phyloP scores from a whole-genome alignment of 2,329 filamentous ascomycete species.

The Nigrograna mackinnonii region DNA sequence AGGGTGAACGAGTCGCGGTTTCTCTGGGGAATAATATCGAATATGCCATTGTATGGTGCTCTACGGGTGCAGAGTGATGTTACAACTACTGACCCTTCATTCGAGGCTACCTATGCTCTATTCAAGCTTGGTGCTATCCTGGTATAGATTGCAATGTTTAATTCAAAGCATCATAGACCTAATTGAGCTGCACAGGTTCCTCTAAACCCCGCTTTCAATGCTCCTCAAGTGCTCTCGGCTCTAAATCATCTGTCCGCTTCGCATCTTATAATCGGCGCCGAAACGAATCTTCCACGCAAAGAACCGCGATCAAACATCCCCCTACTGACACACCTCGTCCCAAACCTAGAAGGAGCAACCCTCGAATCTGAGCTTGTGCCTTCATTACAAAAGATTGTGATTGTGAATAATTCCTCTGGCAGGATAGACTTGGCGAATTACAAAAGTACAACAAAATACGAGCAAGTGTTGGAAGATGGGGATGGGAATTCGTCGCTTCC shows the following conservation, averaged over 20 bases:
- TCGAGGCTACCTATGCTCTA: conserved; percentile 72
- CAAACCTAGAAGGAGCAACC: conserved; percentile 47
- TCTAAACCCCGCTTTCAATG: conserved; percentile 87
- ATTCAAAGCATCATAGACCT: background rate
- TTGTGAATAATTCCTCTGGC: conserved; percentile 76
- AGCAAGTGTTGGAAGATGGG: conserved; percentile 49
- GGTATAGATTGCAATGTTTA: conserved; percentile 53
- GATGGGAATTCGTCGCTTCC: conserved; percentile 44
- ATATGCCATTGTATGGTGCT: conserved; percentile 68
- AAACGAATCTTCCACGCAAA: conserved; percentile 78
- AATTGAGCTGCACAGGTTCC: conserved; percentile 62
- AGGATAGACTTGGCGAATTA: conserved; percentile 50
- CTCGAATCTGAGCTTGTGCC: conserved; percentile 65
- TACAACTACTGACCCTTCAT: conserved; percentile 18
- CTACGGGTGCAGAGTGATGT: background rate
- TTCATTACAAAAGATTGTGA: conserved; percentile 69
- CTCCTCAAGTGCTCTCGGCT: conserved; percentile 75
- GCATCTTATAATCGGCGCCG: conserved; percentile 81
- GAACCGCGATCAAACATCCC: conserved; percentile 62
- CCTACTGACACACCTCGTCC: conserved; percentile 59
- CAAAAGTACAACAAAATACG: conserved; percentile 46
- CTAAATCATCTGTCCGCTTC: conserved; percentile 73
- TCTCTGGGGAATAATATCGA: conserved; percentile 85
- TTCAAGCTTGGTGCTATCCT: conserved; percentile 95
- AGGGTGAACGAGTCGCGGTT: conserved; percentile 83